Conservation (phyloP, 768 basidiomycete genomes). For the Leccinum olivaceopallidum region DNA sequence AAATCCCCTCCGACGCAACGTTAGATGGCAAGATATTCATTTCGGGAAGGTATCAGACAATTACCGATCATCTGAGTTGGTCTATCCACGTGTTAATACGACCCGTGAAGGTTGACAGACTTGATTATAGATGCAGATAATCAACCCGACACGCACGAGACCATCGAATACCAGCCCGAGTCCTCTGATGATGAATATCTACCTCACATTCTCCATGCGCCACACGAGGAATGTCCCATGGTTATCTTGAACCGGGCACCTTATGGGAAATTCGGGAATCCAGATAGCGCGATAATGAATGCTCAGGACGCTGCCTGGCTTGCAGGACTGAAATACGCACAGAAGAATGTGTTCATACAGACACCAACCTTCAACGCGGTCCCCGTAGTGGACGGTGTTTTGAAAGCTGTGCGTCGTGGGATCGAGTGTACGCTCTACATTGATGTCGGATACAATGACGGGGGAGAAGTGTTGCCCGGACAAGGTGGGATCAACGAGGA, state of each 20-base stretch:
- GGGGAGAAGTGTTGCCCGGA: slow-evolving; percentile 61
- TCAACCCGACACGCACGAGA: slow-evolving; percentile 35
- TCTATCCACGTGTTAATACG: neutral
- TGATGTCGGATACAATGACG: slow-evolving; percentile 57
- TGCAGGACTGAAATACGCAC: slow-evolving; percentile 58
- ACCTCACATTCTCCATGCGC: slow-evolving; percentile 60
- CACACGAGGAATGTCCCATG: slow-evolving; percentile 62
- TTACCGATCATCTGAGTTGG: slow-evolving; percentile 43
- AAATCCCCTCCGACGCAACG: slow-evolving; percentile 8
- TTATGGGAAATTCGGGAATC: slow-evolving; percentile 52
- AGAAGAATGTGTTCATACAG: slow-evolving; percentile 69
- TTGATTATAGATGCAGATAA: slow-evolving; percentile 33
- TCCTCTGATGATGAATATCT: slow-evolving; percentile 49
- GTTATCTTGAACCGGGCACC: slow-evolving; percentile 65
- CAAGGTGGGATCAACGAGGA: slow-evolving; percentile 76
- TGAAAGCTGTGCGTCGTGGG: slow-evolving; percentile 61
- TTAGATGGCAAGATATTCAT: slow-evolving; percentile 23
- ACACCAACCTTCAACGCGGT: slow-evolving; percentile 70
- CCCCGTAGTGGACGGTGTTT: slow-evolving; percentile 57
- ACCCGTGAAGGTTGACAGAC: slow-evolving; percentile 11
- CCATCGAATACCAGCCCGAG: slow-evolving; percentile 24
- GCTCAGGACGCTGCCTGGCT: slow-evolving; percentile 73
- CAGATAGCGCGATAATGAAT: slow-evolving; percentile 41
- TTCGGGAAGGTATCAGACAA: slow-evolving; percentile 36
- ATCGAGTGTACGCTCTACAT: slow-evolving; percentile 62